Evolutionary conservation across 2,329 filamentous ascomycete genomes (phyloP).

Genomic region (Westerdykella ornata): DNA sequence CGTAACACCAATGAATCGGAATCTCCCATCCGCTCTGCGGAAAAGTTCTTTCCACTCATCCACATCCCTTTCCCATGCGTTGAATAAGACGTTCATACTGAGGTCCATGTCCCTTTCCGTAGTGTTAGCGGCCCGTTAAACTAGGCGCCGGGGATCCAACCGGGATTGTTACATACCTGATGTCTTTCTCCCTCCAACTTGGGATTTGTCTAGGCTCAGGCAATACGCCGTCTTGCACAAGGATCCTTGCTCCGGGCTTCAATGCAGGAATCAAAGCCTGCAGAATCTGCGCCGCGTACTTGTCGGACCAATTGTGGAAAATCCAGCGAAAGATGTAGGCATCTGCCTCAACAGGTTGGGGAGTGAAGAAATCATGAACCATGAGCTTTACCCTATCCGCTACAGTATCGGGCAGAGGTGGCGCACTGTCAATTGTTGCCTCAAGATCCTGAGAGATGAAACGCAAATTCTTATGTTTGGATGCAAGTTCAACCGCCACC

Average conservation of each 20-base stretch:
- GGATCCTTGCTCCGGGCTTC: slow-evolving; percentile 14
- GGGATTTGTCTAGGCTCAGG: slow-evolving; percentile 6
- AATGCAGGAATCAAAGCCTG: slow-evolving; percentile 14
- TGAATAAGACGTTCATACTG: neutral
- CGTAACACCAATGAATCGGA: neutral
- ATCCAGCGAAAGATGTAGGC: slow-evolving; percentile 37
- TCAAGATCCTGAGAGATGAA: too few species aligned
- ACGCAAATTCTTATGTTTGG: too few species aligned
- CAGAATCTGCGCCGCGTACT: slow-evolving; percentile 15
- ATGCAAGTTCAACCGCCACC: neutral
- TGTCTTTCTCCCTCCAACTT: slow-evolving; percentile 4
- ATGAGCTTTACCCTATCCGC: slow-evolving; percentile 8
- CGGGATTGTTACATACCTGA: slow-evolving; percentile 13
- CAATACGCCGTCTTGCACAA: slow-evolving; percentile 34
- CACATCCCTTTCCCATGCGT: slow-evolving; percentile 1
- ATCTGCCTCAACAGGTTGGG: slow-evolving; percentile 25
- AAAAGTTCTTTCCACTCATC: slow-evolving; percentile 3
- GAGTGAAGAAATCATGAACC: slow-evolving; percentile 22
- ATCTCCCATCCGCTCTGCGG: neutral
- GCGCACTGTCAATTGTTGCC: too few species aligned
- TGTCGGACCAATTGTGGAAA: slow-evolving; percentile 39
- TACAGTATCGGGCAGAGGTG: too few species aligned
- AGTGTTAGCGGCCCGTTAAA: neutral
- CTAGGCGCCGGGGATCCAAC: neutral
- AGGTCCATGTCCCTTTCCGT: slow-evolving; percentile 2